Conservation (phyloP, 176 grass and related monocot genomes). For the Elaeis guineensis region DNA sequence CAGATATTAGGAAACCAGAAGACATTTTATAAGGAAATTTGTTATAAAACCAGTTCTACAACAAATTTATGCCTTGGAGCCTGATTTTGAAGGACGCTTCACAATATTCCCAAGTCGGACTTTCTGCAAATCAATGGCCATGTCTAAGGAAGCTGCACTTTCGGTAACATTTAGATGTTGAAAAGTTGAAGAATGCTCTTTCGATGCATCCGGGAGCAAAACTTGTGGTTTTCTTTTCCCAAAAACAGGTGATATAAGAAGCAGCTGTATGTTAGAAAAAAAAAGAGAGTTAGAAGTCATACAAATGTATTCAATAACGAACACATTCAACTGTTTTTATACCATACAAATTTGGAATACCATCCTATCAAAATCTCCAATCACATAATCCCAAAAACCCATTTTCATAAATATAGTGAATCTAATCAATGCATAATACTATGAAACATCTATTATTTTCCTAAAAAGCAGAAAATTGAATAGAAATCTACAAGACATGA, state of each 20-base stretch:
- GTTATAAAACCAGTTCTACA: background rate
- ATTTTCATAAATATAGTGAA: too few relatives aligned
- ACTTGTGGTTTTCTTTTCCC: constrained; percentile 43
- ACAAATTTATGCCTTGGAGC: constrained; percentile 55
- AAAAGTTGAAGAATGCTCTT: constrained; percentile 21
- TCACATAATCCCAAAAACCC: too few relatives aligned
- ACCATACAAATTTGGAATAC: too few relatives aligned
- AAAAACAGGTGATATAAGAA: constrained; percentile 70
- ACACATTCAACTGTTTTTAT: too few relatives aligned
- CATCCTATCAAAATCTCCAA: too few relatives aligned
- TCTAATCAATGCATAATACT: too few relatives aligned
- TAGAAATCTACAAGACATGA: too few relatives aligned
- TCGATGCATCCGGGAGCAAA: constrained; percentile 25
- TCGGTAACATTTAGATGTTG: constrained; percentile 35
- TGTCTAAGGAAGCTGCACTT: constrained; percentile 23
- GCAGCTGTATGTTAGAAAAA: constrained; percentile 47
- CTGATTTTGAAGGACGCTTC: constrained; percentile 50
- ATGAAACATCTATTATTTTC: too few relatives aligned
- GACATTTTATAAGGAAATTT: background rate
- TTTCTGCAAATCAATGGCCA: constrained; percentile 40
- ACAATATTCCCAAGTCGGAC: constrained; percentile 58
- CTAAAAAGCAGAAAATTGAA: too few relatives aligned
- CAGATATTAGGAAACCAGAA: background rate
- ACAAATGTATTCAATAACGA: background rate
- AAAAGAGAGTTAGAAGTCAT: constrained; percentile 14